Evolutionary conservation across 164 flowering plant genomes (phyloP), one percentile per base, ranked within the genome.

Genomic region (Annona squamosa): DNA sequence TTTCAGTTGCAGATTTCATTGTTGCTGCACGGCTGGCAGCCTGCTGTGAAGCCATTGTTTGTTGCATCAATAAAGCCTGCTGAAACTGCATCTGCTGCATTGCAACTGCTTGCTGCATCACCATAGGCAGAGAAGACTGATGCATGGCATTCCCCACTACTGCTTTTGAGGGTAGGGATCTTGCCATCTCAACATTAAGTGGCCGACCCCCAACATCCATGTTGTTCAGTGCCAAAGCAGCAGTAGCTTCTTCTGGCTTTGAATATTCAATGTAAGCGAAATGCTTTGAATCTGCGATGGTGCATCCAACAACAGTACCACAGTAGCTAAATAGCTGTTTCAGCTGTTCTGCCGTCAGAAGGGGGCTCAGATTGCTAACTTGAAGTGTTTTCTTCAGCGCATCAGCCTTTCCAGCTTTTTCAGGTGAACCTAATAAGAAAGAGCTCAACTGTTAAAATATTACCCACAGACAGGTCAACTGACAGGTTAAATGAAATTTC

Each of bases 41-140:
- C 82, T 93, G 98, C 76, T 93, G 98, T 1, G 97, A 87, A 77
- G 84, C 85, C 91, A 96, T 71, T 68, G 92, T 86, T 78, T 93
- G 98, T 74, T 96, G 99, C 98, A 96, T 92, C 37, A 92, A 71
- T 65, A 96, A 78, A 73, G 99, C 95, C 85, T 96, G 98, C 83
- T 96, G 99, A 80, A 92, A 96, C 71, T 96, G 98, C 97, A 95
- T 91, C 79, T 96, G 99, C 77, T 96, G 99, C 98, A 93, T 89
- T 17, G 97, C 97, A 77, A 93, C 98, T 77, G 99, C 97, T 82
- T 96, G 99, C 81, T 96, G 98, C 99, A 96, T 93, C 80, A 90
- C 84, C 86, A 89, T 72, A 5, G 97, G 97, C 59, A 91, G 82
- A 77, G 97, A 91, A 59, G 97, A 85, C 65, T 91, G 89, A 71